A percentile compares a stretch with the other conserved stretches of the same genome.
Evolutionary conservation across 208 protist genomes (phyloP).

Genomic region (Trichomonas gallinae): DNA sequence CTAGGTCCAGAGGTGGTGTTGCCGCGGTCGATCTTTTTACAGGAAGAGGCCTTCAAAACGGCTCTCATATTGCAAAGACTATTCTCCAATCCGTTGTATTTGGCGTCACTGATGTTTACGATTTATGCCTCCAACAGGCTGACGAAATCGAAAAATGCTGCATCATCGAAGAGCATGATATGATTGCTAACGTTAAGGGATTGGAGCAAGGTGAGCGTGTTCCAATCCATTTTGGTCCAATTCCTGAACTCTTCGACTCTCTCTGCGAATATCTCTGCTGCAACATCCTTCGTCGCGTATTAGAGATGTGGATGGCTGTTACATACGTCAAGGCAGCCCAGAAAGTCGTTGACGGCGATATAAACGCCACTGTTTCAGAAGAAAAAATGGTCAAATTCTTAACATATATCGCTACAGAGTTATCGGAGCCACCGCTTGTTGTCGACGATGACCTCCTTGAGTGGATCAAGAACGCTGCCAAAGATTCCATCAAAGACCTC

Average conservation of each 20-base stretch:
- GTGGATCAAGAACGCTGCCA: not conserved
- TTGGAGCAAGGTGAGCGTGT: not conserved
- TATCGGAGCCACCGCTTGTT: not conserved
- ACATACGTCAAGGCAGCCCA: not conserved
- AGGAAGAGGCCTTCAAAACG: not conserved
- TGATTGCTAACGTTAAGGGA: not conserved
- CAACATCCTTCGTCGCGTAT: not conserved
- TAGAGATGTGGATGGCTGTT: conserved; percentile 4
- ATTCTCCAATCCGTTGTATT: not conserved
- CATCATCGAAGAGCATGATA: not conserved
- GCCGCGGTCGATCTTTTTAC: not conserved
- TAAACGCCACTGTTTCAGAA: not conserved
- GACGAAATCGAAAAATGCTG: conserved; percentile 18
- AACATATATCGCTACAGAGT: not conserved
- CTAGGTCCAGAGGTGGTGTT: not conserved
- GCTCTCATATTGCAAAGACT: not conserved
- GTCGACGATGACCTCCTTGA: not conserved
- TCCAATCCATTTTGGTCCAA: not conserved
- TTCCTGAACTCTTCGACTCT: not conserved
- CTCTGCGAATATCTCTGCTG: not conserved
- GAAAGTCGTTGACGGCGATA: not conserved
- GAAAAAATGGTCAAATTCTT: not conserved
- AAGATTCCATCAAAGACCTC: not conserved
- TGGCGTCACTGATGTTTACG: not conserved
- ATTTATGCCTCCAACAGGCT: not conserved